A percentile compares a stretch with the other conserved stretches of the same genome.
Conservation (phyloP, 2,329 filamentous ascomycete species). For the Saccharata proteae region DNA sequence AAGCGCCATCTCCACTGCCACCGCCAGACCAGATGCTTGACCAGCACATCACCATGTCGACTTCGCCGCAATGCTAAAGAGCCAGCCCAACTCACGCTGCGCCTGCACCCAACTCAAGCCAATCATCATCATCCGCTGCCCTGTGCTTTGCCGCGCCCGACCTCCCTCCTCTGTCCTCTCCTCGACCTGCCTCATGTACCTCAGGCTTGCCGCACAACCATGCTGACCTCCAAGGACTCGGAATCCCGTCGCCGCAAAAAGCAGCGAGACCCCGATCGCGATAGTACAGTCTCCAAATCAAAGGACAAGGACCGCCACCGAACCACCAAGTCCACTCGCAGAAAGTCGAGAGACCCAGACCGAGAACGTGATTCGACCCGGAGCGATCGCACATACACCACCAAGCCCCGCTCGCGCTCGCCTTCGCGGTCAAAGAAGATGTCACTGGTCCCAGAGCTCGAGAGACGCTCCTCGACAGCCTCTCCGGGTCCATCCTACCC, state of each 20-base stretch:
- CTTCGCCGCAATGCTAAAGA: too few species aligned
- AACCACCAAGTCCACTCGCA: conserved; percentile 3
- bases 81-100: too few species aligned
- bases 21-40: too few species aligned
- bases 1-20: too few species aligned
- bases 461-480: conserved; percentile 24
- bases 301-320: conserved; percentile 14
- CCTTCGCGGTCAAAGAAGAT: conserved; percentile 15
- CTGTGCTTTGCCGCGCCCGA: conserved; percentile 6
- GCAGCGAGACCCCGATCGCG: conserved; percentile 19
- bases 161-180: conserved; percentile 7
- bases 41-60: too few species aligned
- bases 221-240: conserved; percentile 13
- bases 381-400: conserved; percentile 16
- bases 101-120: too few species aligned
- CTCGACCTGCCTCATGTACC: conserved; percentile 4
- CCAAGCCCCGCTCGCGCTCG: conserved; percentile 13
- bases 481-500: conserved; percentile 52
- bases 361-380: conserved; percentile 7
- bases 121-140: conserved; percentile 5
- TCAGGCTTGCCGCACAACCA: conserved; percentile 7
- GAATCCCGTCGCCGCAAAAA: conserved; percentile 27
- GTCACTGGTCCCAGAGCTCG: conserved; percentile 36
- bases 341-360: conserved; percentile 13
- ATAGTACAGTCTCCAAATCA: conserved; percentile 10